Conservation (phyloP, 1,284 basidiomycete species). For the Cryptococcus sp. region DNA sequence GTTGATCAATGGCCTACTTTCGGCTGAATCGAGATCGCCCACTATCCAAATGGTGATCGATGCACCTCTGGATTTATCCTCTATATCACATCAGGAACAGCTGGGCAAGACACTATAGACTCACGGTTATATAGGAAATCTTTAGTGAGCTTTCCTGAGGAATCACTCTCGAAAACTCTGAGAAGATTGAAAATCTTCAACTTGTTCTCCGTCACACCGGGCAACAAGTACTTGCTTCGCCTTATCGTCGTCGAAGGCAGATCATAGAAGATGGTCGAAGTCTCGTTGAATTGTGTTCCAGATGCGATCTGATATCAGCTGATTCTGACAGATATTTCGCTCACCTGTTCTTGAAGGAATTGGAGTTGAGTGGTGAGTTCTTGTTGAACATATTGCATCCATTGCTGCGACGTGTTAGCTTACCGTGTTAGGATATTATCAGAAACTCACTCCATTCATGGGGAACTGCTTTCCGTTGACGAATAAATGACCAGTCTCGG, state of each 20-base stretch:
- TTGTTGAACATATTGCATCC: constrained; percentile 54
- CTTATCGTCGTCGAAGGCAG: constrained; percentile 64
- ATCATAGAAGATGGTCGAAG: constrained; percentile 83
- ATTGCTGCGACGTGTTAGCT: constrained; percentile 52
- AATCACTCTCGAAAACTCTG: constrained; percentile 25
- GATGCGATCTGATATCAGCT: constrained; percentile 57
- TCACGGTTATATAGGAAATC: constrained; percentile 63
- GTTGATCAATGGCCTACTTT: constrained; percentile 57
- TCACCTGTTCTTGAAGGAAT: constrained; percentile 66
- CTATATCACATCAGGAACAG: constrained; percentile 1
- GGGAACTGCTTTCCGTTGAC: constrained; percentile 80
- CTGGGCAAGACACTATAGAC: constrained; percentile 34
- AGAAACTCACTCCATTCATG: constrained; percentile 61
- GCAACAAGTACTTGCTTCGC: constrained; percentile 56
- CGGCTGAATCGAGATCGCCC: constrained; percentile 68
- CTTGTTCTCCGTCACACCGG: constrained; percentile 22
- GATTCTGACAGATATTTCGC: constrained; percentile 14
- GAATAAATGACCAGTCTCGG: constrained; percentile 54
- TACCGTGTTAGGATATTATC: too few relatives aligned
- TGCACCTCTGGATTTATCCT: constrained; percentile 17
- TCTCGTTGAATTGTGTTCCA: constrained; percentile 58
- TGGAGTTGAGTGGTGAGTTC: constrained; percentile 61
- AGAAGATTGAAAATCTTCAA: constrained; percentile 26
- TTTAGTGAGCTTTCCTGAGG: constrained; percentile 24
- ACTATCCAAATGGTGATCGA: constrained; percentile 62